These are phyloP conservation scores for Coniochaeta sp. DNA, from an alignment of 2,329 filamentous ascomycete genomes.

Conservation along the genomic window DNA sequence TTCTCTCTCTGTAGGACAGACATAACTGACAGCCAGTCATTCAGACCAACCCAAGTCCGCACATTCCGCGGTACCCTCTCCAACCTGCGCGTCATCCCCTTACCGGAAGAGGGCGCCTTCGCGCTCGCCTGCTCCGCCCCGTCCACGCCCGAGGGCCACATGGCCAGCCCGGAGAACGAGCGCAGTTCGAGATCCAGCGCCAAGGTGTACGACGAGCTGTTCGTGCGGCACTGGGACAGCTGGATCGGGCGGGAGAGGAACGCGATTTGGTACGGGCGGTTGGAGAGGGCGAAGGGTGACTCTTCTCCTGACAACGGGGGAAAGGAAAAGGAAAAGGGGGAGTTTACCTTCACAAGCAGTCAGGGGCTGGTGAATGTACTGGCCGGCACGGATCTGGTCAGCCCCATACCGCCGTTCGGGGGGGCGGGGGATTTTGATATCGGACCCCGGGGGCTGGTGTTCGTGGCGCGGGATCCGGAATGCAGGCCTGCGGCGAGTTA, in stretches of 20 bases:
- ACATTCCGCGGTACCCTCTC: conserved; percentile 45
- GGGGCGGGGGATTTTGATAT: conserved; percentile 77
- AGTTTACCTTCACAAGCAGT: conserved; percentile 30
- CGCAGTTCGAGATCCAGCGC: conserved; percentile 56
- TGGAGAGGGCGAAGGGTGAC: conserved; percentile 37
- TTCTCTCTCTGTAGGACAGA: no score
- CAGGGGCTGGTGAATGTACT: conserved; percentile 57
- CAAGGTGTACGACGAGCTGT: conserved; percentile 66
- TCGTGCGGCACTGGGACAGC: conserved; percentile 78
- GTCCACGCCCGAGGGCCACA: conserved; percentile 59
- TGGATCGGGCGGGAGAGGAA: conserved; percentile 64
- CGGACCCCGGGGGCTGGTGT: conserved; percentile 56
- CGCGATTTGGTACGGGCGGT: conserved; percentile 64
- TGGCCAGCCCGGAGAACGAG: conserved; percentile 59
- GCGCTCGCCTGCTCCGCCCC: conserved; percentile 55
- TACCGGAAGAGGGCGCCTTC: conserved; percentile 37
- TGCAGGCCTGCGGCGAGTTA: conserved; percentile 66
- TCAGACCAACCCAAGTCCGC: conserved; percentile 36
- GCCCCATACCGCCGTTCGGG: conserved; percentile 71
- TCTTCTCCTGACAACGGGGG: conserved; percentile 22
- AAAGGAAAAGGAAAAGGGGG: conserved; percentile 23
- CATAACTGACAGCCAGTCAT: neutral
- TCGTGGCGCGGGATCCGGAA: conserved; percentile 64
- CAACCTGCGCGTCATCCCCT: conserved; percentile 51
- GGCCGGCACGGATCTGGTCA: conserved; percentile 50